Percentiles rank a stretch among this genome's conserved stretches.
phyloP scores from a whole-genome alignment of 1,284 basidiomycete species.

The Blastosporella zonata region DNA sequence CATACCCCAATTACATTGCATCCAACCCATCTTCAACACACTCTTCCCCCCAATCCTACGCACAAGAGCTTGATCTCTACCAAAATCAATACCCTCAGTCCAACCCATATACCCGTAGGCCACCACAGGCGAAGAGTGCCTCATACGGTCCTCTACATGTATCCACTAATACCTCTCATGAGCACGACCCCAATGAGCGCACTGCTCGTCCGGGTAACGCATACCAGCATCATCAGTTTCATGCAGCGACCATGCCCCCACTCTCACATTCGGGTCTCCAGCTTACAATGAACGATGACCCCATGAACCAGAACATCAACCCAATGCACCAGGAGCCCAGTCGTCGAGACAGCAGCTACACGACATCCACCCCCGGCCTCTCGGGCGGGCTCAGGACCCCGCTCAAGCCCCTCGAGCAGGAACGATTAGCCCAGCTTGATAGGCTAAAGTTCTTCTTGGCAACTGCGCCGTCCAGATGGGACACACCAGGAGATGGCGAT shows the following conservation, averaged over 20 bases:
- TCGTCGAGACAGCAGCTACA: constrained; percentile 15
- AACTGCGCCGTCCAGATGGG: constrained; percentile 77
- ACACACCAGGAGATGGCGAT: constrained; percentile 25
- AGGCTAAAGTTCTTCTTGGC: constrained; percentile 84
- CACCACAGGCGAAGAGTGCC: constrained; percentile 13
- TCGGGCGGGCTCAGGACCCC: constrained; percentile 49
- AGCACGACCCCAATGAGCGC: constrained; percentile 39
- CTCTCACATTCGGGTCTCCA: constrained; percentile 18
- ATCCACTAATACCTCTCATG: constrained; percentile 32
- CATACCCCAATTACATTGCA: constrained; percentile 23
- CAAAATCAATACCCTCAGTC: constrained; percentile 15
- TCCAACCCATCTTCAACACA: constrained; percentile 34
- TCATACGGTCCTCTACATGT: constrained; percentile 31
- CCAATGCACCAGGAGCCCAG: not conserved
- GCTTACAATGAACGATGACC: constrained; percentile 13
- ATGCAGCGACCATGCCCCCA: constrained; percentile 27
- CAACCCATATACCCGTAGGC: constrained; percentile 15
- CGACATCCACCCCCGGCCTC: constrained; percentile 31
- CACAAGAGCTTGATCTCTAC: constrained; percentile 28
- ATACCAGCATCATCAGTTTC: constrained; percentile 39
- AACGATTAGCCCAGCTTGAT: constrained; percentile 69
- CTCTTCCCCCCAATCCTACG: constrained; percentile 34
- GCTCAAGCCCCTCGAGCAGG: constrained; percentile 60
- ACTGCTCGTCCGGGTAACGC: constrained; percentile 45
- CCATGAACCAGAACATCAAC: constrained; percentile 7